Evolutionary conservation across 2,329 filamentous ascomycete species (phyloP).

Genomic region (Zasmidium citrigriseum): DNA sequence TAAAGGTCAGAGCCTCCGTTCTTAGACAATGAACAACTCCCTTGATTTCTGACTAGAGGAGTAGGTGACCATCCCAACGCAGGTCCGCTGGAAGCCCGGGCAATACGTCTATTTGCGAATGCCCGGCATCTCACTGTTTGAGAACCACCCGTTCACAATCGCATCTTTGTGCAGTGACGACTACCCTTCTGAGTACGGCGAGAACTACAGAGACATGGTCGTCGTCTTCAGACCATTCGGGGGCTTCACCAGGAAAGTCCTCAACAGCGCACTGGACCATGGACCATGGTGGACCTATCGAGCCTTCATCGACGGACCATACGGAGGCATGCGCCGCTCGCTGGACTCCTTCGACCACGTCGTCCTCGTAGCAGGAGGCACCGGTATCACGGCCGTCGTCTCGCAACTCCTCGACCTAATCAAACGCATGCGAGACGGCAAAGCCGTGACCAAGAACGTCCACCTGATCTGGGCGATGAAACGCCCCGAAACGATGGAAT

Average conservation of each 20-base stretch:
- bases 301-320: slow-evolving; percentile 90
- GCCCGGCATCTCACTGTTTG: slow-evolving; percentile 85
- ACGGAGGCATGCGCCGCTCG: slow-evolving; percentile 89
- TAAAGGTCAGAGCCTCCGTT: too few relatives aligned
- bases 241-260: slow-evolving; percentile 83
- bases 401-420: slow-evolving; percentile 91
- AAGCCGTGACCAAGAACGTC: slow-evolving; percentile 87
- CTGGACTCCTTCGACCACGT: slow-evolving; percentile 92
- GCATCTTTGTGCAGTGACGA: slow-evolving; percentile 90
- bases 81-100: slow-evolving; percentile 88
- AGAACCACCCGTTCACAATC: slow-evolving; percentile 96
- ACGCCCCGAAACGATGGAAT: slow-evolving; percentile 89
- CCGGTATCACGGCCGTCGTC: slow-evolving; percentile 89
- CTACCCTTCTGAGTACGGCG: slow-evolving; percentile 88
- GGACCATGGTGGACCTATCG: slow-evolving; percentile 90
- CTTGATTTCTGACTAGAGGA: too few relatives aligned
- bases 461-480: slow-evolving; percentile 94
- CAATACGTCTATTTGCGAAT: slow-evolving; percentile 95
- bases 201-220: slow-evolving; percentile 83
- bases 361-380: slow-evolving; percentile 89
- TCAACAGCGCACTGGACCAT: slow-evolving; percentile 80
- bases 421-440: slow-evolving; percentile 92
- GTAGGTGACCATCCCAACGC: slow-evolving; percentile 92
- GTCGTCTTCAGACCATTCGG: slow-evolving; percentile 89
- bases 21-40: too few relatives aligned